These are phyloP conservation scores for Solanum etuberosum DNA, from an alignment of 257 asterid species.

Conservation along the genomic window DNA sequence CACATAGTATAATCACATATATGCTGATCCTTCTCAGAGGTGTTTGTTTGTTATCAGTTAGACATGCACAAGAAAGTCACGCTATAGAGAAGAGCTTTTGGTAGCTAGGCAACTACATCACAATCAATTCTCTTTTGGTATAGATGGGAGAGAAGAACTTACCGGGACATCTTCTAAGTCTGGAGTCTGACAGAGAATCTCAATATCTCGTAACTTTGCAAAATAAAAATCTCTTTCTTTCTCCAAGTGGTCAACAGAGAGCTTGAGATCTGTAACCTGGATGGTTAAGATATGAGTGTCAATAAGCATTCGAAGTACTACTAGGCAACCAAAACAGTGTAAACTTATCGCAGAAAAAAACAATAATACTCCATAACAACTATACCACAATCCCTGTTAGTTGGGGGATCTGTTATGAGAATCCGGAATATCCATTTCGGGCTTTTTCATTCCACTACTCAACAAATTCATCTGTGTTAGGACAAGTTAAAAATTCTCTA, in stretches of 20 bases:
- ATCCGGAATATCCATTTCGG: not conserved
- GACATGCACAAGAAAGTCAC: not conserved
- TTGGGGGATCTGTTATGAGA: not conserved
- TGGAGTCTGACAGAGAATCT: slow-evolving; percentile 71
- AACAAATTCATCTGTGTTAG: not conserved
- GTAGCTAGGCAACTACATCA: not conserved
- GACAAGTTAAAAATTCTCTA: not conserved
- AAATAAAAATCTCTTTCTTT: slow-evolving; percentile 94
- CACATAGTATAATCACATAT: not conserved
- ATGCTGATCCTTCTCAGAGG: not conserved
- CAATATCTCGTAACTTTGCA: slow-evolving; percentile 69
- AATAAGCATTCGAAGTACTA: not conserved
- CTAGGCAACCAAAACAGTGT: not conserved
- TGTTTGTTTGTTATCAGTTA: not conserved
- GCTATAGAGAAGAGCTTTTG: not conserved
- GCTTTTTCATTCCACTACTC: not conserved
- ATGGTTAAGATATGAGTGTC: not conserved
- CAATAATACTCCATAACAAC: not conserved
- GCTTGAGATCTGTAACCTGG: slow-evolving; percentile 65
- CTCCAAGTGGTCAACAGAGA: slow-evolving; percentile 66
- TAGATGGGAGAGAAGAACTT: slow-evolving; percentile 6
- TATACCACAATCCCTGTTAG: not conserved
- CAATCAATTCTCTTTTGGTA: not conserved
- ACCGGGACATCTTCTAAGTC: slow-evolving; percentile 53
- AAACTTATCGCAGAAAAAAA: not conserved